Evolutionary conservation across 2,329 filamentous ascomycete genomes (phyloP).

Genomic region (Zopfia rhizophila): DNA sequence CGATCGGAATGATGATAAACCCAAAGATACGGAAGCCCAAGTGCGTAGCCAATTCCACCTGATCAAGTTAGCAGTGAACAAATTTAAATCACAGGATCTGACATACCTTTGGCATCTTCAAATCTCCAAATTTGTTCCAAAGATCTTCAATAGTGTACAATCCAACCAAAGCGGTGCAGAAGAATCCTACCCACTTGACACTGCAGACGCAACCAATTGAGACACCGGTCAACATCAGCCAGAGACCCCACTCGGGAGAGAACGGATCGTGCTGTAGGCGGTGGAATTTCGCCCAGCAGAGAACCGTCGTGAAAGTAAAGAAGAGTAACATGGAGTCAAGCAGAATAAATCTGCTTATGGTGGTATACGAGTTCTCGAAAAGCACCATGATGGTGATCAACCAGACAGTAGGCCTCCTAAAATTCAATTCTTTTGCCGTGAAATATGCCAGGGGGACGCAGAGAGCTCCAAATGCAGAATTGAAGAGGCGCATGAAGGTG

Average conservation of each 20-base stretch:
- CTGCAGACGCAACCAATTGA: constrained; percentile 98
- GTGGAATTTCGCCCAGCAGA: constrained; percentile 98
- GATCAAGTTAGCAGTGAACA: constrained; percentile 38
- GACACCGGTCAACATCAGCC: constrained; percentile 91
- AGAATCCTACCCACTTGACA: constrained; percentile 97
- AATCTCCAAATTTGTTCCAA: constrained; percentile 97
- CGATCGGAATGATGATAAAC: constrained; percentile 85
- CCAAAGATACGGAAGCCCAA: constrained; percentile 82
- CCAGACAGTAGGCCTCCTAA: constrained; percentile 90
- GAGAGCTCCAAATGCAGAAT: constrained; percentile 90
- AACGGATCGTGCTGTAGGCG: constrained; percentile 86
- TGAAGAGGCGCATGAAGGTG: constrained; percentile 98
- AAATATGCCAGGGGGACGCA: constrained; percentile 95
- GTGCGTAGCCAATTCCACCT: constrained; percentile 77
- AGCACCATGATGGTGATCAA: constrained; percentile 95
- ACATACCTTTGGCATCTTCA: constrained; percentile 83
- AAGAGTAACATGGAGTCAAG: constrained; percentile 98
- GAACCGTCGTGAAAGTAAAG: constrained; percentile 96
- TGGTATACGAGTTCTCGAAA: constrained; percentile 99
- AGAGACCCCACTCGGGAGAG: constrained; percentile 90
- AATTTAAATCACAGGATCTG: background rate
- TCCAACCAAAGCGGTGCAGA: constrained; percentile 93
- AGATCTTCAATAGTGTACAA: constrained; percentile 96
- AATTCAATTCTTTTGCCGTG: constrained; percentile 89
- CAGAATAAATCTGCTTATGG: constrained; percentile 97